phyloP scores from a whole-genome alignment of 2,329 filamentous ascomycete genomes.

The Calonectria honghensis region DNA sequence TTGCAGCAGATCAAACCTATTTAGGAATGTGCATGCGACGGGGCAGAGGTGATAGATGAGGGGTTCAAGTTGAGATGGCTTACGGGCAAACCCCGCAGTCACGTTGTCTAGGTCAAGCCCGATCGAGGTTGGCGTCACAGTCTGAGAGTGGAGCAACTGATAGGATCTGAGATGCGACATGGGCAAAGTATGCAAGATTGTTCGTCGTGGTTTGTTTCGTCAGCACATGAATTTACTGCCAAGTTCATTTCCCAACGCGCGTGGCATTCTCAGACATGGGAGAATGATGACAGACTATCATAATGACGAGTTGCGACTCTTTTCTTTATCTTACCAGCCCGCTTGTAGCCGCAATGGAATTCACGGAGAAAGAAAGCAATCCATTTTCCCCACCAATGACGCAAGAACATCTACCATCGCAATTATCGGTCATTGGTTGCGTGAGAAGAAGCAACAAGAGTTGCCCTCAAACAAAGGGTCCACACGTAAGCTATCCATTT shows the following conservation, averaged over 20 bases:
- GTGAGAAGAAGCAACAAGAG: not conserved
- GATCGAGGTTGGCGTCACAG: not conserved
- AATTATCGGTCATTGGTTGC: not conserved
- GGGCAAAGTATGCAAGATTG: not conserved
- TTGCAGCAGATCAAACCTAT: not conserved
- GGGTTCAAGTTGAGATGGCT: slow-evolving; percentile 6
- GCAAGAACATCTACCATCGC: not conserved
- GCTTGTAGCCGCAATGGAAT: not conserved
- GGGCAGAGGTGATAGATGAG: not conserved
- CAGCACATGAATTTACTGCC: not conserved
- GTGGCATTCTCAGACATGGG: not conserved
- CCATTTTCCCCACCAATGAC: not conserved
- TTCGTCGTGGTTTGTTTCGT: not conserved
- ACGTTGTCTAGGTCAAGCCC: not conserved
- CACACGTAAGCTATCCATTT: slow-evolving; percentile 6
- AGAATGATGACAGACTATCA: not conserved
- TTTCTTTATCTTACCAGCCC: not conserved
- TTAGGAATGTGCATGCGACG: slow-evolving; percentile 13
- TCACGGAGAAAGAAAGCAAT: not conserved
- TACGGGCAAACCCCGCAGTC: slow-evolving; percentile 17
- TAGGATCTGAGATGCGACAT: slow-evolving; percentile 6
- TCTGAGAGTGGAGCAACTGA: not conserved
- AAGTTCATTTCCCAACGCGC: not conserved
- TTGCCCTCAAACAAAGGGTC: not conserved
- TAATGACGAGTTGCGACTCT: not conserved